These are phyloP conservation scores for Agrocybe praecox DNA, from an alignment of 768 basidiomycete genomes.

Conservation along the genomic window DNA sequence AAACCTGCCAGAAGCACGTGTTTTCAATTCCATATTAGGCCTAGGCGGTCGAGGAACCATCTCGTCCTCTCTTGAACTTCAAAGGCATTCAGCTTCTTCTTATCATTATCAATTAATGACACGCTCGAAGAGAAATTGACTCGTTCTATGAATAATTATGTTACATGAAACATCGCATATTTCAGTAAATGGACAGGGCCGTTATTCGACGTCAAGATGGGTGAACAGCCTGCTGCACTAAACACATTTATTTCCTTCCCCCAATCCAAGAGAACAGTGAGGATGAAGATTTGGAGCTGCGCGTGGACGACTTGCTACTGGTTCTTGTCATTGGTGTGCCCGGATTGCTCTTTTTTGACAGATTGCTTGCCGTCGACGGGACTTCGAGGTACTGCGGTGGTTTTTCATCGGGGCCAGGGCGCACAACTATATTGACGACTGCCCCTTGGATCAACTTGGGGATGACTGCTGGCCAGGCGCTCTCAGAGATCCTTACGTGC, in stretches of 20 bases:
- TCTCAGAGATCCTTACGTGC: slow-evolving; percentile 51
- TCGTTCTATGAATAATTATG: too few relatives aligned
- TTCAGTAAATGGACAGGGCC: too few relatives aligned
- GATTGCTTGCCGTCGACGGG: slow-evolving; percentile 4
- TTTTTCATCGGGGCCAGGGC: slow-evolving; percentile 31
- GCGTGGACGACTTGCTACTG: slow-evolving; percentile 5
- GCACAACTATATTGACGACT: slow-evolving; percentile 46
- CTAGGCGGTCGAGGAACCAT: too few relatives aligned
- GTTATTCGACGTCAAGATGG: too few relatives aligned
- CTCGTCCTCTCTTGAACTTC: too few relatives aligned
- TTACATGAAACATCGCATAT: too few relatives aligned
- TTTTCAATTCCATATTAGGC: neutral
- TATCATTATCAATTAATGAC: too few relatives aligned
- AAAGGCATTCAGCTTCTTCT: too few relatives aligned
- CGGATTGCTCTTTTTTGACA: neutral
- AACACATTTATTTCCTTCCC: slow-evolving; percentile 7
- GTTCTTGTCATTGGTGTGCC: neutral
- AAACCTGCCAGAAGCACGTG: slow-evolving; percentile 11
- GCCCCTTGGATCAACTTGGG: slow-evolving; percentile 45
- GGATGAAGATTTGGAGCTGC: slow-evolving; percentile 25
- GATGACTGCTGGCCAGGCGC: slow-evolving; percentile 47
- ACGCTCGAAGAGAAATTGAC: too few relatives aligned
- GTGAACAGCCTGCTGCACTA: neutral
- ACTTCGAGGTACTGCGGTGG: slow-evolving; percentile 49
- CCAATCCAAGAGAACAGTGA: slow-evolving; percentile 20